A percentile compares a stretch with the other conserved stretches of the same genome.
Evolutionary conservation across 1,139 yeast genomes (phyloP).

Genomic region (Geotrichum histeridarum): DNA sequence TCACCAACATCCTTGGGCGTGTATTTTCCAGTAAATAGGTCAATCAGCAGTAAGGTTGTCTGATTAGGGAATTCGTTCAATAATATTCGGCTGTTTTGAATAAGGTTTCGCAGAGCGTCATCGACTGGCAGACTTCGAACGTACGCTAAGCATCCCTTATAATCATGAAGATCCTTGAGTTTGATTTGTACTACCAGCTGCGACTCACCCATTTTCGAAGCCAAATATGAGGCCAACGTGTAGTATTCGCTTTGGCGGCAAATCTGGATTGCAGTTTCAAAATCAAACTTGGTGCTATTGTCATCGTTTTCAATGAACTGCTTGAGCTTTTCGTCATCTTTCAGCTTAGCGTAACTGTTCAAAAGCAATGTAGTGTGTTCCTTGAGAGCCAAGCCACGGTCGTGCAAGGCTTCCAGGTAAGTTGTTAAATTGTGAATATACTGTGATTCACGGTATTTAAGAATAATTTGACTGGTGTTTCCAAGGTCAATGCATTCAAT

Average conservation of each 20-base stretch:
- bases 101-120: slow-evolving; percentile 67
- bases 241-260: slow-evolving; percentile 75
- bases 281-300: slow-evolving; percentile 49
- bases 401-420: slow-evolving; percentile 60
- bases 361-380: slow-evolving; percentile 80
- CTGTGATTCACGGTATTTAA: slow-evolving; percentile 80
- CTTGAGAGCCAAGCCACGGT: slow-evolving; percentile 50
- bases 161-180: slow-evolving; percentile 60
- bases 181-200: slow-evolving; percentile 73
- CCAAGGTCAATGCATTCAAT: slow-evolving; percentile 49
- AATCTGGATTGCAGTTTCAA: slow-evolving; percentile 62
- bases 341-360: slow-evolving; percentile 78
- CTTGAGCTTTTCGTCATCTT: slow-evolving; percentile 54
- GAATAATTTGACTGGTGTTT: slow-evolving; percentile 66
- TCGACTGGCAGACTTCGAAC: slow-evolving; percentile 68
- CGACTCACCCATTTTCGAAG: slow-evolving; percentile 68
- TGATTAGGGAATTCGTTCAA: slow-evolving; percentile 70
- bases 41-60: slow-evolving; percentile 75
- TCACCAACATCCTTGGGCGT: slow-evolving; percentile 23
- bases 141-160: slow-evolving; percentile 58
- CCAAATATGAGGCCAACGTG: slow-evolving; percentile 63
- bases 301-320: slow-evolving; percentile 49
- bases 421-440: slow-evolving; percentile 61
- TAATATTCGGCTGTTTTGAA: slow-evolving; percentile 60
- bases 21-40: slow-evolving; percentile 83